Base-by-base conservation (phyloP, 1,284 basidiomycete species). In the Chondrostereum purpureum region DNA sequence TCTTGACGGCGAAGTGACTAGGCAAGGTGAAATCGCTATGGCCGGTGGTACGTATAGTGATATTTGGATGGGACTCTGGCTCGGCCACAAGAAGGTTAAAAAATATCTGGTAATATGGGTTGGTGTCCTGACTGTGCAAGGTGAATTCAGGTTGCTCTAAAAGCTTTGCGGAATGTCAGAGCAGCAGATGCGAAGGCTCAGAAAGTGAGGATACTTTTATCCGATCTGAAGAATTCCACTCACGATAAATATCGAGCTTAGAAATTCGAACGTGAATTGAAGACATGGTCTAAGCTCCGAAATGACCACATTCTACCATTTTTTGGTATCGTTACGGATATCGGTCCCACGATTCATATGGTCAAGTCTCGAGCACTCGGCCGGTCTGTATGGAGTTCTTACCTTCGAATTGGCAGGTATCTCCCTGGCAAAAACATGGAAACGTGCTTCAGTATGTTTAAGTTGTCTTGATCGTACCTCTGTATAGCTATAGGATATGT, bases 381-480 rank as follows among this genome's bases (percentile, higher is more conserved):
- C 16, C 40, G 17, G 10, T 44, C 13, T 18, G 8, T 37, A 23
- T 21, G n/a, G 14, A 4, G 13, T 14, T 42, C 20, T 23, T 42
- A 13, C 24, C n/a, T 12, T 41, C 14, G n/a, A 41, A 27, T 13
- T 36, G 3, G 33, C 40, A 80, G 78, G 73, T 80, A 21, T 76
- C 77, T 6, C 72, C 76, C 4, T 80, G 78, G 78, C 74, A 77
- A 59, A 63, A 69, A 18, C 68, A 77, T 51, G 78, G 73, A 23
- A 71, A 78, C 53, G 66, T 75, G n/a, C 61, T 72, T 0, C 67
- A 69, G 73, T 77, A 53, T 48, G 68, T 52, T n/a, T n/a, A n/a
- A n/a, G n/a, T n/a, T n/a, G n/a, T n/a, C n/a, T n/a, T n/a, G n/a
- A n/a, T n/a, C n/a, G n/a, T n/a, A n/a, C n/a, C n/a, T n/a, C n/a